phyloP scores from a whole-genome alignment of 345 rosid genomes.

The Noccaea caerulescens region DNA sequence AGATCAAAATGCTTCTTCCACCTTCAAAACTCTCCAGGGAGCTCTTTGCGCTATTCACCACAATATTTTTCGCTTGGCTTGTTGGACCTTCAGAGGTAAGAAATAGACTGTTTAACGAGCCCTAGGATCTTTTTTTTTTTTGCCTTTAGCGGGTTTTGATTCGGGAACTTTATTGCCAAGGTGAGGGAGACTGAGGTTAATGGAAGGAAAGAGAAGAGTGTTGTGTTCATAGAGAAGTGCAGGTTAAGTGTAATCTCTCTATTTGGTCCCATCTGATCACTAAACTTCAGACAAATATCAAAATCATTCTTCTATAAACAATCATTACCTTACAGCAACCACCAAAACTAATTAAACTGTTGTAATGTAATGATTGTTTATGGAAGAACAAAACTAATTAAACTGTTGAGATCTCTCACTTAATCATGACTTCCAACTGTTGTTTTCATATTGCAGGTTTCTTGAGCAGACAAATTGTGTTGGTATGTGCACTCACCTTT shows the following conservation, averaged over 20 bases:
- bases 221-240: conserved; percentile 86
- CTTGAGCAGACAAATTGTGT: conserved; percentile 83
- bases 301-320: conserved; percentile 42
- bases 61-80: conserved; percentile 83
- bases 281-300: conserved; percentile 43
- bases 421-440: conserved; percentile 15
- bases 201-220: conserved; percentile 78
- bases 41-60: conserved; percentile 78
- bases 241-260: conserved; percentile 55
- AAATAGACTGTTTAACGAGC: neutral
- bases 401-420: neutral
- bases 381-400: conserved; percentile 32
- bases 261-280: conserved; percentile 47
- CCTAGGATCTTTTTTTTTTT: neutral
- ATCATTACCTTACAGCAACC: conserved; percentile 48
- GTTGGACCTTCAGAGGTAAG: conserved; percentile 83
- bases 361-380: neutral
- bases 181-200: conserved; percentile 68
- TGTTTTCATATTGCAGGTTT: conserved; percentile 55
- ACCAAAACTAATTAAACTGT: conserved; percentile 28
- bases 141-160: neutral
- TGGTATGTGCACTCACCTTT: conserved; percentile 90
- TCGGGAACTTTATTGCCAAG: conserved; percentile 10
- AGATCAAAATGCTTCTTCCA: conserved; percentile 69
- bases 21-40: conserved; percentile 70